These are phyloP conservation scores for Sarocladium kiliense DNA, from an alignment of 2,329 filamentous ascomycete species.

Conservation along the genomic window DNA sequence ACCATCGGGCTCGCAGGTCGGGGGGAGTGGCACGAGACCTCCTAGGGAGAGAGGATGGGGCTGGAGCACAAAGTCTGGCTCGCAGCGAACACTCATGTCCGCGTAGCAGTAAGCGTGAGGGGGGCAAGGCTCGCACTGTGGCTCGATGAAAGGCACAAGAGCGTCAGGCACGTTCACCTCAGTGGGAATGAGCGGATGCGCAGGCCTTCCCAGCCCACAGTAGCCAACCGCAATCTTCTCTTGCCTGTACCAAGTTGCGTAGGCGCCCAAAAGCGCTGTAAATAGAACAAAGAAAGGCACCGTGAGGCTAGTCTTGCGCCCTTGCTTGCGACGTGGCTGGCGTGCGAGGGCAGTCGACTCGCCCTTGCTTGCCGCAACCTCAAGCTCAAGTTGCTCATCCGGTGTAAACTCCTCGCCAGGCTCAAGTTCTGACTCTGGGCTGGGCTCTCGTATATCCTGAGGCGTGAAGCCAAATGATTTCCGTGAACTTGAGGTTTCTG, in stretches of 20 bases:
- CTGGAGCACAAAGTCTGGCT: conserved; percentile 80
- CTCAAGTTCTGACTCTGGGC: conserved; percentile 43
- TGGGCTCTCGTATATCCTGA: conserved; percentile 29
- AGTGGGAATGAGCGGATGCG: conserved; percentile 42
- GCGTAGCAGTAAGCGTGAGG: conserved; percentile 83
- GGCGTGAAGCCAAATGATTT: conserved; percentile 53
- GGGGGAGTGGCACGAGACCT: conserved; percentile 77
- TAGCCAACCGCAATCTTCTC: conserved; percentile 97
- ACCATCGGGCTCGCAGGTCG: conserved; percentile 91
- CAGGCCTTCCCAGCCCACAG: conserved; percentile 74
- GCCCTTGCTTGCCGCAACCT: conserved; percentile 58
- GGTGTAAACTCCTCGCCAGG: conserved; percentile 90
- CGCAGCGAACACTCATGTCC: conserved; percentile 72
- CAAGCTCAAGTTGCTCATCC: conserved; percentile 77
- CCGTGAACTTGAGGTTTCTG: conserved; percentile 30
- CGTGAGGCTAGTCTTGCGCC: conserved; percentile 44
- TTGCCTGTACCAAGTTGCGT: conserved; percentile 81
- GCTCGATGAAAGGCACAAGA: conserved; percentile 63
- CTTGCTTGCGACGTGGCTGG: conserved; percentile 29
- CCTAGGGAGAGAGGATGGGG: conserved; percentile 78
- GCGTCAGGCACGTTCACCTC: conserved; percentile 62
- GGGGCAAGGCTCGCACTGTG: conserved; percentile 86
- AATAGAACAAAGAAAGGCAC: conserved; percentile 68
- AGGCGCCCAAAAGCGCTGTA: conserved; percentile 63
- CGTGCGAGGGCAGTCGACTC: conserved; percentile 39